phyloP scores from a whole-genome alignment of 345 rosid genomes.

The Eucalyptus lansdowneana region DNA sequence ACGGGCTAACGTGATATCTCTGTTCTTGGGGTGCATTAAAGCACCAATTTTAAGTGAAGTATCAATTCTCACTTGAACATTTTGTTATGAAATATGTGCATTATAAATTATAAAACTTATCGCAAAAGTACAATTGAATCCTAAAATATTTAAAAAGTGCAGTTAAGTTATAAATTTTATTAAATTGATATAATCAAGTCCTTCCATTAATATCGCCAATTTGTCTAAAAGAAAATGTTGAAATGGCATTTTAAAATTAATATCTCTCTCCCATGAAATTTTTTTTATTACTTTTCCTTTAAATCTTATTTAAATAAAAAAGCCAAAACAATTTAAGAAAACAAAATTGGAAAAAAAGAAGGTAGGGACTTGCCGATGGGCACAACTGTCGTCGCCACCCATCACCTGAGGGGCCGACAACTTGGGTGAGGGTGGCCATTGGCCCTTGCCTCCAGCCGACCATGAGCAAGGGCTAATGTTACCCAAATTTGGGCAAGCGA shows the following conservation, averaged over 20 bases:
- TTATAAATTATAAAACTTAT: accelerated
- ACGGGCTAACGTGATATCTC: accelerated
- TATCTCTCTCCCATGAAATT: not conserved
- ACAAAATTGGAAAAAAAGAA: too few relatives aligned
- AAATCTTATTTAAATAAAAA: too few relatives aligned
- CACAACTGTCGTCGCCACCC: accelerated
- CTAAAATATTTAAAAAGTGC: not conserved
- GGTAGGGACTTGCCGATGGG: not conserved
- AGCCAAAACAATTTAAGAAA: not conserved
- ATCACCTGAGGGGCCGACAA: accelerated
- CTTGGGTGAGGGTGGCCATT: too few relatives aligned
- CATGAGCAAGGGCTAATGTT: accelerated
- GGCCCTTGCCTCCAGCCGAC: accelerated
- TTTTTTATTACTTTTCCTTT: too few relatives aligned
- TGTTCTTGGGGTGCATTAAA: too few relatives aligned
- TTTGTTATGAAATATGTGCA: too few relatives aligned
- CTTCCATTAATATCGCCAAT: accelerated
- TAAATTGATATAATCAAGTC: too few relatives aligned
- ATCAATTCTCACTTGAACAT: too few relatives aligned
- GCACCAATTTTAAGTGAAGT: too few relatives aligned
- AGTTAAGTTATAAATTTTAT: accelerated
- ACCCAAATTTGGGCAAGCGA: accelerated
- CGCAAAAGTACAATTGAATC: accelerated
- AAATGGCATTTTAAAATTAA: not conserved
- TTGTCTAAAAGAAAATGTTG: accelerated